A percentile compares a stretch with the other conserved stretches of the same genome.
These are phyloP conservation scores for Plantago major DNA, from an alignment of 257 asterid genomes.

Conservation along the genomic window DNA sequence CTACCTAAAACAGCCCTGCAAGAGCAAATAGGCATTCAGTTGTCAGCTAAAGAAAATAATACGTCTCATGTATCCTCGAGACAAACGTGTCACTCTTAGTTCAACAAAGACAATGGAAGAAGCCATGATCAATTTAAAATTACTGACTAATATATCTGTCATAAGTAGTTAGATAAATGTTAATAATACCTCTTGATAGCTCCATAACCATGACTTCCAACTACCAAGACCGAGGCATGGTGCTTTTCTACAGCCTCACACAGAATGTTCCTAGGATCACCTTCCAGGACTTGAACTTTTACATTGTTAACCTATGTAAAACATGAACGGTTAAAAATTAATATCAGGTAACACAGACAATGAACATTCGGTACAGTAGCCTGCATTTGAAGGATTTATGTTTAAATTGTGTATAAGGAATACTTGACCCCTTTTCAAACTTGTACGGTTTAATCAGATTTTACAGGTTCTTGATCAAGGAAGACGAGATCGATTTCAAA, in stretches of 20 bases:
- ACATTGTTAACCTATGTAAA: slow-evolving; percentile 52
- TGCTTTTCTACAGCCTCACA: slow-evolving; percentile 85
- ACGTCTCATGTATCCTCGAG: no score
- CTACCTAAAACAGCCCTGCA: slow-evolving; percentile 80
- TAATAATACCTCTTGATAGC: slow-evolving; percentile 80
- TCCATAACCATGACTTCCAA: slow-evolving; percentile 97
- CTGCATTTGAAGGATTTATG: not conserved
- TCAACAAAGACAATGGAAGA: not conserved
- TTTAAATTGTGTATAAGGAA: not conserved
- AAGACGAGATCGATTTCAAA: no score
- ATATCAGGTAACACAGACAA: not conserved
- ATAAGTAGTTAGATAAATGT: not conserved
- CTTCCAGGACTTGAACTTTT: slow-evolving; percentile 48
- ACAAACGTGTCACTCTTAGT: no score
- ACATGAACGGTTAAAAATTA: slow-evolving; percentile 3
- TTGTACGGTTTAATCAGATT: not conserved
- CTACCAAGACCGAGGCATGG: slow-evolving; percentile 66
- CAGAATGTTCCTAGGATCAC: slow-evolving; percentile 84
- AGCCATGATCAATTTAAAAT: no score
- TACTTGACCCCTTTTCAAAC: not conserved
- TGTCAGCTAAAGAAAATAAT: not conserved
- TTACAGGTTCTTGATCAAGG: no score
- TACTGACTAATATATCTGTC: not conserved
- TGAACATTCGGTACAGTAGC: not conserved
- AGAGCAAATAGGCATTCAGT: not conserved